These are phyloP conservation scores for Brasenia schreberi DNA, from an alignment of 164 flowering plant genomes.

Conservation along the genomic window DNA sequence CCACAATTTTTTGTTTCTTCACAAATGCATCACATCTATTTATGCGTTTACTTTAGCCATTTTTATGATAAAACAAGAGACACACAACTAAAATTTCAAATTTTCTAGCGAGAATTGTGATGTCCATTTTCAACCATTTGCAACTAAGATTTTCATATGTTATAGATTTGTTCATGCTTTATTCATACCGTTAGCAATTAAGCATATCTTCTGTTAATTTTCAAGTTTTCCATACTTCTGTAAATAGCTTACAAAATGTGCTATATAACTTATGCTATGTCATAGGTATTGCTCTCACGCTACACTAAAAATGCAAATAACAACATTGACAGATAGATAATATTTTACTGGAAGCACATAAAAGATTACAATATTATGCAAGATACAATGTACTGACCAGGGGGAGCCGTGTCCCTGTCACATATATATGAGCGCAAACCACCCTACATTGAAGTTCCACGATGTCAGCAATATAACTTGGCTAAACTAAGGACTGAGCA, in stretches of 20 bases:
- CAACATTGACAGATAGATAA: too few species aligned
- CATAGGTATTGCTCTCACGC: background rate
- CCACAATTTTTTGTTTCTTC: too few species aligned
- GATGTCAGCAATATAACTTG: background rate
- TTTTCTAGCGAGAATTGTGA: background rate
- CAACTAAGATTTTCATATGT: too few species aligned
- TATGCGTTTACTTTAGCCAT: too few species aligned
- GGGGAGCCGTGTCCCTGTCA: conserved; percentile 19
- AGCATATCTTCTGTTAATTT: background rate
- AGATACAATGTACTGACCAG: conserved; percentile 6
- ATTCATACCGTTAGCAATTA: background rate
- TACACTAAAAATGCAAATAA: too few species aligned
- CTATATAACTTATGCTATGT: background rate
- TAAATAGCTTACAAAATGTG: background rate
- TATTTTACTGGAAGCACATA: too few species aligned
- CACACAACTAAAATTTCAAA: background rate
- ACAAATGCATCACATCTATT: too few species aligned
- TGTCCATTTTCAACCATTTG: background rate
- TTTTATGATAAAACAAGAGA: background rate
- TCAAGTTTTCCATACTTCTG: background rate
- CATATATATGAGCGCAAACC: conserved; percentile 20
- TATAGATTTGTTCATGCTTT: background rate
- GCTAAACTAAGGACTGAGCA: background rate
- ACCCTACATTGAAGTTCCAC: conserved; percentile 12
- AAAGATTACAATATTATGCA: background rate